A percentile compares a stretch with the other conserved stretches of the same genome.
These are phyloP conservation scores for Chlorella variabilis DNA, from an alignment of 163 green algal species.

Conservation along the genomic window DNA sequence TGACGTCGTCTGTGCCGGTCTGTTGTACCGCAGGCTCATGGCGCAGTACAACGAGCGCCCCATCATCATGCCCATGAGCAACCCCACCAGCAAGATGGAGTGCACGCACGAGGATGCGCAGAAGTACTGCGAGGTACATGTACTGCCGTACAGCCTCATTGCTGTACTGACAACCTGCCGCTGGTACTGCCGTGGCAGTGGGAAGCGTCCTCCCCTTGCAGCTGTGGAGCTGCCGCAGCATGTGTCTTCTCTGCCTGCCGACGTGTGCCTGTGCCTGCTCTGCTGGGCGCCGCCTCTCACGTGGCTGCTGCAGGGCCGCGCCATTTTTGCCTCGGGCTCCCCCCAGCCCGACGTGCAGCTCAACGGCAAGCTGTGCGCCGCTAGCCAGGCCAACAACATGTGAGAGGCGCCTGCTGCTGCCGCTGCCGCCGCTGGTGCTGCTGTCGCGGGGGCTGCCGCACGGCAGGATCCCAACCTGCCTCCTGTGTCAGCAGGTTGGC, in stretches of 20 bases:
- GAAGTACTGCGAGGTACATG: slow-evolving; percentile 44
- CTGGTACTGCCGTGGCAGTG: too few relatives aligned
- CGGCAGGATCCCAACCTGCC: too few relatives aligned
- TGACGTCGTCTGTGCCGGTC: too few relatives aligned
- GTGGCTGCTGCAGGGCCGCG: slow-evolving; percentile 55
- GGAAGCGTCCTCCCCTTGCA: too few relatives aligned
- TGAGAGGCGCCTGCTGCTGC: slow-evolving; percentile 41
- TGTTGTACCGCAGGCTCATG: slow-evolving; percentile 69
- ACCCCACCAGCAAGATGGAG: slow-evolving; percentile 79
- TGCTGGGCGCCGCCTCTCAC: too few relatives aligned
- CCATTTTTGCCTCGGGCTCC: slow-evolving; percentile 77
- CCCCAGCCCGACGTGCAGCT: slow-evolving; percentile 67
- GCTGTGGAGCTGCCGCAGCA: too few relatives aligned
- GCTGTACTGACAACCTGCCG: too few relatives aligned
- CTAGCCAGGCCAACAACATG: slow-evolving; percentile 81
- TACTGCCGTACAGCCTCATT: background rate
- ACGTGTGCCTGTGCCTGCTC: too few relatives aligned
- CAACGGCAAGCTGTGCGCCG: slow-evolving; percentile 52
- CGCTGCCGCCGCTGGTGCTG: too few relatives aligned
- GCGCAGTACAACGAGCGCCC: slow-evolving; percentile 66
- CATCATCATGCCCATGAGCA: slow-evolving; percentile 79
- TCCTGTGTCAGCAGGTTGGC: background rate
- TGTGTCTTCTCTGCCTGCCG: too few relatives aligned
- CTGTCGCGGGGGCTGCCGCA: too few relatives aligned
- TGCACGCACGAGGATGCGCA: slow-evolving; percentile 81